Base-by-base conservation (phyloP, 257 asterid genomes). In the Paulownia fortunei region DNA sequence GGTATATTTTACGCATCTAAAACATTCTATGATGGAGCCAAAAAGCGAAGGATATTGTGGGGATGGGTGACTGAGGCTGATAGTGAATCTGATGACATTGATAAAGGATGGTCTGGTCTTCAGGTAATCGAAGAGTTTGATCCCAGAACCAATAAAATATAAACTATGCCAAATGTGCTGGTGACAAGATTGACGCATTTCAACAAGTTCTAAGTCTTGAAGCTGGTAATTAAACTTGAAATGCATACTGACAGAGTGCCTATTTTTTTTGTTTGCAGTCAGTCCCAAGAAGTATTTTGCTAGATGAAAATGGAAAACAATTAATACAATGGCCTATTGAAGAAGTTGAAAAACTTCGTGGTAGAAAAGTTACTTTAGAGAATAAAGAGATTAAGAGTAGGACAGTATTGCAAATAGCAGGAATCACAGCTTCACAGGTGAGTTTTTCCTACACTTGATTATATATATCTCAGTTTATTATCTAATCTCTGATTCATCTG, bases 1-100 rank as follows among this genome's bases (percentile, higher is more conserved):
- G 90, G 90, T 0, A 34, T 69, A 18, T 86, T 81, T 69, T 86
- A 86, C 21, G 88, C 88, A 0, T 86, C 88, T 0, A 86, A 86
- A 18, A 5, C 84, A 2, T 84, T 84, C 46, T 82, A 66, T 1
- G 90, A 84, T 23, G 76, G 42, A 7, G 79, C 44, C 0, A 82
- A 64, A 51, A 52, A 71, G n/a, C 81, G 90, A 27, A 86, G 90
- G 79, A 58, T 86, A 6, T 44, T 84, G 47, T 84, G 88, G 88
- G 90, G 70, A 6, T 86, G 90, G 90, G 84, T 84, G 56, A 72
- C 44, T 2, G 90, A 86, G 81, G 76, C 73, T 36, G 82, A 76
- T 65, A 56, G 27, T 41, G 27, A 77, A 26, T n/a, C 49, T 5
- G 61, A 63, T 69, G 80, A 72, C 2, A 39, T 79, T 47, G 42